Conservation (phyloP, 139 green algal genomes). For the Dunaliella primolecta region DNA sequence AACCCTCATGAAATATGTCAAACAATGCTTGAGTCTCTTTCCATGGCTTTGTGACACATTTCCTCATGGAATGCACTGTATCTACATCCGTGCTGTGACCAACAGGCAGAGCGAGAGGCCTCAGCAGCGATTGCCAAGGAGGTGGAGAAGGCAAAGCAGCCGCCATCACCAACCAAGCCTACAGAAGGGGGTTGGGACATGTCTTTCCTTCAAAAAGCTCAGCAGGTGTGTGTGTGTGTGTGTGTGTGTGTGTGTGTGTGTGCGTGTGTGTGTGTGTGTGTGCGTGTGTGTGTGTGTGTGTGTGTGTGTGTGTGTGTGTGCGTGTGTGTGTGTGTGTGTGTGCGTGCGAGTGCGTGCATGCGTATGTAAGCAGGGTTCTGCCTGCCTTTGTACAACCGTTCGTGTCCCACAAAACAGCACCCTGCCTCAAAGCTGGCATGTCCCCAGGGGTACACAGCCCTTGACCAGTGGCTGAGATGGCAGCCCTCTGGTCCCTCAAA, state of each 20-base stretch:
- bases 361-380: no score
- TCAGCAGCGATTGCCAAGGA: background rate
- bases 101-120: background rate
- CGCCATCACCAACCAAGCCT: background rate
- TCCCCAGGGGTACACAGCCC: no score
- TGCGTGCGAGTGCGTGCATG: background rate
- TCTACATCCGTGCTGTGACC: no score
- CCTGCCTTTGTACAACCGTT: no score
- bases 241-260: background rate
- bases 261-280: background rate
- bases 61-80: no score
- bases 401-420: no score
- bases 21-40: no score
- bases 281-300: background rate
- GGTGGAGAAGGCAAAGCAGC: constrained; percentile 6
- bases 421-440: no score
- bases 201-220: constrained; percentile 6
- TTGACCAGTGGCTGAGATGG: no score
- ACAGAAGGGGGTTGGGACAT: background rate
- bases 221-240: background rate
- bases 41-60: no score
- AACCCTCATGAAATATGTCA: no score
- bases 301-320: background rate
- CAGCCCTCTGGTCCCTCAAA: no score
- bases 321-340: background rate